phyloP scores from a whole-genome alignment of 495 filamentous ascomycete species.

The Oleoguttula mirabilis region DNA sequence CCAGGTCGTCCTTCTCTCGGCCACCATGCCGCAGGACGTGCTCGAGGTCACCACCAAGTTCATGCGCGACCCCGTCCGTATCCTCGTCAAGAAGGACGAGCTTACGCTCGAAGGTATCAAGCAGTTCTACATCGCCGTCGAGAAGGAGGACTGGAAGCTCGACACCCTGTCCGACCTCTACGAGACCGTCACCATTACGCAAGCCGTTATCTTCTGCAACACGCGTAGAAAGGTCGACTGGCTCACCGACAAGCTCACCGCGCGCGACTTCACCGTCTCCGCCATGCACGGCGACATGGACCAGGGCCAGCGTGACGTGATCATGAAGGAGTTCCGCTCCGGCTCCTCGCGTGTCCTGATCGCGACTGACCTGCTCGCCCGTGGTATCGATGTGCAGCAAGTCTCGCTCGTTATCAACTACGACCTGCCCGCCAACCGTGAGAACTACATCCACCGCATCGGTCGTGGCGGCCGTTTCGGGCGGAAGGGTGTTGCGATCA shows the following conservation, averaged over 20 bases:
- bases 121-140: slow-evolving; percentile 99
- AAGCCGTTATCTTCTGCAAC: slow-evolving; percentile 99
- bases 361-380: slow-evolving; percentile 90
- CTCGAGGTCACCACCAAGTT: slow-evolving; percentile 99
- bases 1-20: slow-evolving; percentile 93
- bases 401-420: slow-evolving; percentile 99
- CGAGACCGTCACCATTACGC: slow-evolving; percentile 97
- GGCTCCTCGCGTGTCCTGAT: slow-evolving; percentile 96
- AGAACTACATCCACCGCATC: slow-evolving; percentile 99
- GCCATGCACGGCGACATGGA: slow-evolving; percentile 99
- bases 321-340: slow-evolving; percentile 99
- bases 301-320: slow-evolving; percentile 90
- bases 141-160: slow-evolving; percentile 99
- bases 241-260: slow-evolving; percentile 97
- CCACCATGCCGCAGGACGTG: slow-evolving; percentile 96
- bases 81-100: slow-evolving; percentile 98
- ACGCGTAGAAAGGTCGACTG: slow-evolving; percentile 99
- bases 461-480: slow-evolving; percentile 98
- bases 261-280: slow-evolving; percentile 96
- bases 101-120: slow-evolving; percentile 98
- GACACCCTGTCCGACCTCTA: slow-evolving; percentile 98
- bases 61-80: slow-evolving; percentile 98
- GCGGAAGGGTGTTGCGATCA: slow-evolving; percentile 99
- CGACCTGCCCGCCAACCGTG: slow-evolving; percentile 93
- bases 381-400: slow-evolving; percentile 99